Percentiles rank a stretch among this genome's conserved stretches.
These are phyloP conservation scores for Pontederia crassipes DNA, from an alignment of 176 grass and related monocot species.

Conservation along the genomic window DNA sequence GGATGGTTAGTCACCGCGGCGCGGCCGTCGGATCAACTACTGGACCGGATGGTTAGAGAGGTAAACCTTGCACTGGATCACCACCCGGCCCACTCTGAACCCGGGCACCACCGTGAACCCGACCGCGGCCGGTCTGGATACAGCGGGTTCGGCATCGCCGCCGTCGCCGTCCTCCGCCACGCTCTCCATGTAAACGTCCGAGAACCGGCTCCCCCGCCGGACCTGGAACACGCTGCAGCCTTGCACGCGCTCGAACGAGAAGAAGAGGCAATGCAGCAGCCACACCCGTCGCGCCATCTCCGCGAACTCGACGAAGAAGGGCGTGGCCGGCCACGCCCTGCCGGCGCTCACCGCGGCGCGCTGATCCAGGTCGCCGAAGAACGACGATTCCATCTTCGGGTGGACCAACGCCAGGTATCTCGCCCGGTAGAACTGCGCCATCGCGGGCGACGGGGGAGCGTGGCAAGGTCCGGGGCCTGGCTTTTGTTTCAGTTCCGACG, in stretches of 20 bases:
- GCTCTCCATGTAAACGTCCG: conserved; percentile 91
- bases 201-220: conserved; percentile 43
- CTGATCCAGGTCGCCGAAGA: conserved; percentile 82
- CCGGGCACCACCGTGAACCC: conserved; percentile 84
- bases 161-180: conserved; percentile 26
- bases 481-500: conserved; percentile 30
- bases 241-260: conserved; percentile 52
- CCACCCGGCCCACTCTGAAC: conserved; percentile 52
- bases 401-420: conserved; percentile 87
- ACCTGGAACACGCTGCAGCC: conserved; percentile 48
- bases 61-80: conserved; percentile 77
- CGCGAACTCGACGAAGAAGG: conserved; percentile 64
- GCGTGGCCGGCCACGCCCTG: conserved; percentile 51
- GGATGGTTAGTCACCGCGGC: neutral
- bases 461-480: conserved; percentile 22
- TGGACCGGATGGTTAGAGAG: conserved; percentile 15
- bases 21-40: neutral
- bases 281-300: conserved; percentile 85
- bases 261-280: conserved; percentile 92
- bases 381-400: conserved; percentile 82
- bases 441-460: conserved; percentile 18
- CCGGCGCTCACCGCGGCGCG: conserved; percentile 76
- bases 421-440: conserved; percentile 62
- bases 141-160: neutral
- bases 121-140: conserved; percentile 11